Conservation (phyloP, 2,329 filamentous ascomycete genomes). For the Fusarium globosum region DNA sequence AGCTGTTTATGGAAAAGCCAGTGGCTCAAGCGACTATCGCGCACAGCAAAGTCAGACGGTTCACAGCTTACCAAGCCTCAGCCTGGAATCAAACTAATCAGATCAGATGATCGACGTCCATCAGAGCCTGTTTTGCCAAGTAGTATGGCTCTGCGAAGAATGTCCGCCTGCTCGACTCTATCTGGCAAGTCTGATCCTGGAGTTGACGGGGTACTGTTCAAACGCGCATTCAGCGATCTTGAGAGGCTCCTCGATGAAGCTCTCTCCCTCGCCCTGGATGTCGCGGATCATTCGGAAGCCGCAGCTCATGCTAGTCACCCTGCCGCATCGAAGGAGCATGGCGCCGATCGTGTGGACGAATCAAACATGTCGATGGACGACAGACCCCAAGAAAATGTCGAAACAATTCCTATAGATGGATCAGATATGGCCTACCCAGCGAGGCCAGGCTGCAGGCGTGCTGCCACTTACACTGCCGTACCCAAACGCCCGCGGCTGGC, state of each 20-base stretch:
- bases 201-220: constrained; percentile 48
- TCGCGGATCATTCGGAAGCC: constrained; percentile 48
- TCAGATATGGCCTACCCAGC: neutral
- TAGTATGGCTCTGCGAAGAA: constrained; percentile 28
- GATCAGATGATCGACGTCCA: constrained; percentile 28
- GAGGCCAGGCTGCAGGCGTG: constrained; percentile 39
- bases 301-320: constrained; percentile 16
- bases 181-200: constrained; percentile 38
- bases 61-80: constrained; percentile 47
- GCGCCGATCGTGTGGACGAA: constrained; percentile 2
- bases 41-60: constrained; percentile 40
- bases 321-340: constrained; percentile 18
- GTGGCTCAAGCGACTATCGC: constrained; percentile 50
- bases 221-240: constrained; percentile 54
- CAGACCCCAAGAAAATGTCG: constrained; percentile 13
- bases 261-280: constrained; percentile 56
- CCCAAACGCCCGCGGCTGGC: constrained; percentile 41
- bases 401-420: constrained; percentile 14
- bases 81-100: constrained; percentile 13
- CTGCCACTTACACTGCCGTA: constrained; percentile 41
- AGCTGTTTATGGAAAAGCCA: constrained; percentile 49
- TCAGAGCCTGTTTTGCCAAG: constrained; percentile 40
- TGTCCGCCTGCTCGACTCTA: constrained; percentile 27
- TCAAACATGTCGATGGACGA: neutral
- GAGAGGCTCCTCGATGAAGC: constrained; percentile 61